Base-by-base conservation (phyloP, 2,329 filamentous ascomycete species). In the Zasmidium citrigriseum region DNA sequence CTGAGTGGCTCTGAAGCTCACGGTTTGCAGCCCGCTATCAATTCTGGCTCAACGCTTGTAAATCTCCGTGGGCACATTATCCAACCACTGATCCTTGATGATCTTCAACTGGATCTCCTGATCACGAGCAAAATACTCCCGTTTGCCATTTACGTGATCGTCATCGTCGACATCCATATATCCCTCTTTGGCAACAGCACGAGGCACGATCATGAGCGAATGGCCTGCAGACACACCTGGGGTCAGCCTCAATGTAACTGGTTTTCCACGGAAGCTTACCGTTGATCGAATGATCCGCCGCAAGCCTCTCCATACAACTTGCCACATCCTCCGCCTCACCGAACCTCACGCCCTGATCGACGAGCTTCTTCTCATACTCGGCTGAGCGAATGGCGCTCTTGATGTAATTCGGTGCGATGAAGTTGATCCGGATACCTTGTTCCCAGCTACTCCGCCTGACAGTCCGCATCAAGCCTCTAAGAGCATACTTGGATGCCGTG, bases 361-460 rank as follows among this genome's bases (percentile, higher is more conserved):
- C 55, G 2, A 78, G 64, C 72, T 74, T 77, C 34, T 73, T 72
- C 53, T 78, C 76, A 22, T 77, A 76, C 55, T 79, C 75, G 16
- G 72, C 72, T 2, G 73, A 76, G 12, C 76, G 44, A 24, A 61
- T 61, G 16, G 58, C 58, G 24, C 46, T 60, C n/a, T 57, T 24
- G 12, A 63, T 54, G 38, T 63, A 63, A 11, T 52, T 49, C n/a
- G 60, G 60, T n/a, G 58, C 60, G 20, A 60, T 55, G 34, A 58
- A 56, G 41, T 60, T 63, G 47, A 60, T 54, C 10, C 60, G 51
- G 21, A 55, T 50, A 41, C 59, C 56, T 22, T 60, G 20, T 47
- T 58, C 54, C 23, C 53, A 45, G 12, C 29, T 52, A n/a, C 34
- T 25, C 1, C 54, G 23, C 10, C 60, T 54, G 11, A 60, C 50